These are phyloP conservation scores for Zygotorulaspora chibaensis DNA, from an alignment of 805 yeast genomes.

Conservation along the genomic window DNA sequence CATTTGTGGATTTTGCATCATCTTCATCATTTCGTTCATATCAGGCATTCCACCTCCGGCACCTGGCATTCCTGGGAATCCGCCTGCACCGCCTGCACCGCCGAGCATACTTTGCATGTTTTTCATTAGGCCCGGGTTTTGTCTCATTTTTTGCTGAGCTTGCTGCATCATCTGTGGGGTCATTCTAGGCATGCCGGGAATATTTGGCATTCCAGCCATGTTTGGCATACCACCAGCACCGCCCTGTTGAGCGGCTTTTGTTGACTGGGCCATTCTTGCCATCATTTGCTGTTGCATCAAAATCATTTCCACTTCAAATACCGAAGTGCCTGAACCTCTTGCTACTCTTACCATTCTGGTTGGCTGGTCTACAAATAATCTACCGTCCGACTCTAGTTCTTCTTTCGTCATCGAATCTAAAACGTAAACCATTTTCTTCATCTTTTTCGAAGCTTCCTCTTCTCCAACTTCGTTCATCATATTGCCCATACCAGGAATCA, in stretches of 20 bases:
- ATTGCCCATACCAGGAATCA: slow-evolving; percentile 90
- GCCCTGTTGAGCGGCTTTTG: slow-evolving; percentile 40
- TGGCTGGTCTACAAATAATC: slow-evolving; percentile 74
- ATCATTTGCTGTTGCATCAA: slow-evolving; percentile 89
- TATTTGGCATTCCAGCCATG: slow-evolving; percentile 56
- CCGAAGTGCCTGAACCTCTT: slow-evolving; percentile 89
- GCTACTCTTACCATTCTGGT: slow-evolving; percentile 86
- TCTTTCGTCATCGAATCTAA: slow-evolving; percentile 94
- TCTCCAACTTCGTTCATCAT: slow-evolving; percentile 86
- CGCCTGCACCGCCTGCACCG: slow-evolving; percentile 40
- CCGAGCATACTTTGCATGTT: slow-evolving; percentile 70
- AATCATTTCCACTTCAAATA: slow-evolving; percentile 88
- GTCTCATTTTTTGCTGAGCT: slow-evolving; percentile 60
- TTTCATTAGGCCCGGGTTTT: slow-evolving; percentile 73
- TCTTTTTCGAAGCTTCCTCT: slow-evolving; percentile 78
- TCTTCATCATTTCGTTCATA: slow-evolving; percentile 59
- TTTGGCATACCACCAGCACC: slow-evolving; percentile 52
- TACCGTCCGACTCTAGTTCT: slow-evolving; percentile 88
- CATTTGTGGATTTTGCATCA: slow-evolving; percentile 48
- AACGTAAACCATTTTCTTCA: slow-evolving; percentile 84
- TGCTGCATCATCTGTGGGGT: slow-evolving; percentile 42
- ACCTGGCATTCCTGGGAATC: slow-evolving; percentile 34
- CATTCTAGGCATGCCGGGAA: slow-evolving; percentile 47
- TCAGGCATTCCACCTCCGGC: slow-evolving; percentile 63
- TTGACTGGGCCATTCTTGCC: slow-evolving; percentile 85